Conservation (phyloP, 495 filamentous ascomycete genomes). For the Diplogelasinospora grovesii region DNA sequence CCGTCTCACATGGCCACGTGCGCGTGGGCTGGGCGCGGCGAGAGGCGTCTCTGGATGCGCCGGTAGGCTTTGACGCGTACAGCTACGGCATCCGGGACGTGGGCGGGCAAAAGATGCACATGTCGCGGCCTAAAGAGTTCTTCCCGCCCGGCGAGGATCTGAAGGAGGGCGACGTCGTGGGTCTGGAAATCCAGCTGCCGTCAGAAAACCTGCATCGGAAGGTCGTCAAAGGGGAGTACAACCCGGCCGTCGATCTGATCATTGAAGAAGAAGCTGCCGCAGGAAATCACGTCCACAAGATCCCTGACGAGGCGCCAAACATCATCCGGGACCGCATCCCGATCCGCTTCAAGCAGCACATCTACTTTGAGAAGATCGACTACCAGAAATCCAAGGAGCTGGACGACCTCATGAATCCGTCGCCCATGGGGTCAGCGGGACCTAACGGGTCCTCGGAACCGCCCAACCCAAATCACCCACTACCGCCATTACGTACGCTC, state of each 20-base stretch:
- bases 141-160: conserved; percentile 66
- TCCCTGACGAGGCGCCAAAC: conserved; percentile 49
- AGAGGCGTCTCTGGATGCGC: conserved; percentile 85
- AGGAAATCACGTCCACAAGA: conserved; percentile 15
- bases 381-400: conserved; percentile 83
- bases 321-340: conserved; percentile 92
- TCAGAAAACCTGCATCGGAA: conserved; percentile 77
- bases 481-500: conserved; percentile 69
- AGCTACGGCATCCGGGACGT: conserved; percentile 91
- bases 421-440: conserved; percentile 45
- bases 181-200: conserved; percentile 85
- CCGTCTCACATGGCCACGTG: conserved; percentile 61
- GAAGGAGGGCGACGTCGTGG: conserved; percentile 86
- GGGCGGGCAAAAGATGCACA: conserved; percentile 83
- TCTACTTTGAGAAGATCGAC: conserved; percentile 93
- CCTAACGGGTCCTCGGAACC: conserved; percentile 33
- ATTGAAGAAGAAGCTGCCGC: no score
- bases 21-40: conserved; percentile 84
- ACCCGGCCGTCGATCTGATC: conserved; percentile 65
- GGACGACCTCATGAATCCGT: conserved; percentile 75
- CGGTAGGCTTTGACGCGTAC: conserved; percentile 93
- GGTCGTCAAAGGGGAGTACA: conserved; percentile 79
- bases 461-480: conserved; percentile 65
- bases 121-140: conserved; percentile 85
- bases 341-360: conserved; percentile 84